Evolutionary conservation across 129 eudicot genomes (phyloP).

Genomic region (Erigeron canadensis): DNA sequence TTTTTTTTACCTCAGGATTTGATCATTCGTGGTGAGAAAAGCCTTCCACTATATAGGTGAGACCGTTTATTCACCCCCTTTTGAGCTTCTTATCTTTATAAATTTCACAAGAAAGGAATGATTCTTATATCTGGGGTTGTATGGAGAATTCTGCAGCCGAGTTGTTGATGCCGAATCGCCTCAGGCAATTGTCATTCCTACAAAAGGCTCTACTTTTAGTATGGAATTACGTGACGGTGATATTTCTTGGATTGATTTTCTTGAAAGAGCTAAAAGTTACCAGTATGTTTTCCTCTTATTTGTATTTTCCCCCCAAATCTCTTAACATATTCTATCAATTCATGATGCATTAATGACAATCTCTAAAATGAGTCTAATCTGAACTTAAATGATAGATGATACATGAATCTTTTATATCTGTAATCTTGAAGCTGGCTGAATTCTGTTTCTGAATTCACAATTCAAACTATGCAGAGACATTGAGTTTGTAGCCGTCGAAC

Average conservation of each 20-base stretch:
- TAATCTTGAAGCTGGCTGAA: background rate
- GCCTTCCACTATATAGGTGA: slow-evolving; percentile 81
- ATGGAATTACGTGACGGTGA: slow-evolving; percentile 66
- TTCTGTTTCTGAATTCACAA: slow-evolving; percentile 4
- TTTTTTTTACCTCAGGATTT: slow-evolving; percentile 46
- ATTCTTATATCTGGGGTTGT: slow-evolving; percentile 28
- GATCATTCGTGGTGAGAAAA: slow-evolving; percentile 72
- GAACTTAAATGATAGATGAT: background rate
- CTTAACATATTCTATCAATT: background rate
- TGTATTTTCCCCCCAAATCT: too few species aligned
- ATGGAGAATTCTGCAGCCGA: slow-evolving; percentile 54
- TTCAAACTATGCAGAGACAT: slow-evolving; percentile 51
- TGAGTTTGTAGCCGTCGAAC: slow-evolving; percentile 71
- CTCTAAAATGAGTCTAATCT: background rate
- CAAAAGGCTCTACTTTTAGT: slow-evolving; percentile 46
- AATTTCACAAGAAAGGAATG: slow-evolving; percentile 3
- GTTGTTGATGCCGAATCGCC: slow-evolving; percentile 90
- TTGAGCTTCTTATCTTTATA: slow-evolving; percentile 7
- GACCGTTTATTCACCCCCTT: background rate
- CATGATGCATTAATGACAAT: slow-evolving; percentile 3
- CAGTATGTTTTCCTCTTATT: slow-evolving; percentile 43
- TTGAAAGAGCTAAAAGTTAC: slow-evolving; percentile 45
- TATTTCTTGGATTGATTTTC: slow-evolving; percentile 85
- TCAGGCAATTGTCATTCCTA: slow-evolving; percentile 78
- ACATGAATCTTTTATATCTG: background rate